Evolutionary conservation across 192 early-diverging fungal species (phyloP).

Genomic region (Linnemannia elongata): DNA sequence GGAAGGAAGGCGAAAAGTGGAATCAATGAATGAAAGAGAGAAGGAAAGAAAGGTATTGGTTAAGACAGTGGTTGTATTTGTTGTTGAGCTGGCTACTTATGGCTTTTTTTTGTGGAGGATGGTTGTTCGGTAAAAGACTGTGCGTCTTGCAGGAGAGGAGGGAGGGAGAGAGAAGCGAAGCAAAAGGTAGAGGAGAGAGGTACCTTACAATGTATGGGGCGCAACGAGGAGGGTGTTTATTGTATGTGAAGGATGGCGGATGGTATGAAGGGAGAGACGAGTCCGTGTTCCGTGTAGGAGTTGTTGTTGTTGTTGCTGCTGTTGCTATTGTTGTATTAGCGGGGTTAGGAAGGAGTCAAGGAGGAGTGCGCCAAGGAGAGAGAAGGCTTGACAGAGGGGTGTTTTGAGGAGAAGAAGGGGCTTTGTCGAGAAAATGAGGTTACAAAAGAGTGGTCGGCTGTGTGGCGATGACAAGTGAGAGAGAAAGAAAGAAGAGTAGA

Average conservation of each 20-base stretch:
- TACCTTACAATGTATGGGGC: constrained; percentile 5
- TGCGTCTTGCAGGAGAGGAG: not conserved
- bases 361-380: not conserved
- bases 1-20: constrained; percentile 34
- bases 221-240: not conserved
- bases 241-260: not conserved
- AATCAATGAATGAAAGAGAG: constrained; percentile 7
- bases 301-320: too few species aligned
- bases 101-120: not conserved
- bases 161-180: not conserved
- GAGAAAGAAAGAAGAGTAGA: not conserved
- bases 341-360: not conserved
- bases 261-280: not conserved
- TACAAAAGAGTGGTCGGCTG: not conserved
- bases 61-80: not conserved
- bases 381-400: not conserved
- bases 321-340: not conserved
- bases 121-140: not conserved
- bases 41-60: constrained; percentile 3
- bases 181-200: not conserved
- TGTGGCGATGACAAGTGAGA: constrained; percentile 1
- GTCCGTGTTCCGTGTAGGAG: not conserved
- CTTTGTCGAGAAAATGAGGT: not conserved
- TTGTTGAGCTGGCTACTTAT: too few species aligned
- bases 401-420: not conserved